Conservation (phyloP, 257 asterid species). For the Fraxinus anomala region DNA sequence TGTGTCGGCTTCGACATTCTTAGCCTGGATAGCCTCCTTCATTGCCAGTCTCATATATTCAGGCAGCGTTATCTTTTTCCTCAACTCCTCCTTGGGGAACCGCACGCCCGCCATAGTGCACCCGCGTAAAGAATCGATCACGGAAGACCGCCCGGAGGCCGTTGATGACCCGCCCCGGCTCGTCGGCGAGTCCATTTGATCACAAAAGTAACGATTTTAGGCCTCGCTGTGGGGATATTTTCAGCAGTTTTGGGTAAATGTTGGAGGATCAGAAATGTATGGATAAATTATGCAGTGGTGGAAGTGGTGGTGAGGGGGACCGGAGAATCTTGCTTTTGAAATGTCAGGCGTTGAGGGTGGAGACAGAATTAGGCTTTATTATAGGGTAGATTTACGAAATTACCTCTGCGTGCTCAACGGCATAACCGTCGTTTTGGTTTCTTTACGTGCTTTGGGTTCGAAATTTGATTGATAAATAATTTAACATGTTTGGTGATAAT, state of each 20-base stretch:
- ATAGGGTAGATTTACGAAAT: slow-evolving; percentile 12
- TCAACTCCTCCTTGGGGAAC: slow-evolving; percentile 66
- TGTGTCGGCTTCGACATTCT: slow-evolving; percentile 42
- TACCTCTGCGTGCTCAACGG: slow-evolving; percentile 25
- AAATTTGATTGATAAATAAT: no score
- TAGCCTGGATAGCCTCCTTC: slow-evolving; percentile 68
- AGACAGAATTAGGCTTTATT: neutral
- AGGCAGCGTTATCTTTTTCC: slow-evolving; percentile 65
- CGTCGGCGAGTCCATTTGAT: slow-evolving; percentile 43
- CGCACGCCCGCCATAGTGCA: slow-evolving; percentile 66
- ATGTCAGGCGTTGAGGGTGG: slow-evolving; percentile 19
- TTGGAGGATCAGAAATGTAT: slow-evolving; percentile 10
- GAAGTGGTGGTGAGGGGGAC: slow-evolving; percentile 5
- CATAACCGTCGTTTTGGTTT: slow-evolving; percentile 18
- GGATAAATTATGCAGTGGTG: slow-evolving; percentile 11
- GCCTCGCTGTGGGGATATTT: neutral
- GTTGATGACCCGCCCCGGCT: slow-evolving; percentile 17
- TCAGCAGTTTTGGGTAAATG: neutral
- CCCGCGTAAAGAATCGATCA: slow-evolving; percentile 65
- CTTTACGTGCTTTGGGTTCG: neutral
- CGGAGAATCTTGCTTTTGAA: neutral
- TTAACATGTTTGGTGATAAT: no score
- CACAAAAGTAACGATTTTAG: neutral
- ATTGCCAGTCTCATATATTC: slow-evolving; percentile 69
- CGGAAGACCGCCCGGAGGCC: slow-evolving; percentile 69